Base-by-base conservation (phyloP, 1,139 yeast genomes). In the Scheffersomyces lignicola region DNA sequence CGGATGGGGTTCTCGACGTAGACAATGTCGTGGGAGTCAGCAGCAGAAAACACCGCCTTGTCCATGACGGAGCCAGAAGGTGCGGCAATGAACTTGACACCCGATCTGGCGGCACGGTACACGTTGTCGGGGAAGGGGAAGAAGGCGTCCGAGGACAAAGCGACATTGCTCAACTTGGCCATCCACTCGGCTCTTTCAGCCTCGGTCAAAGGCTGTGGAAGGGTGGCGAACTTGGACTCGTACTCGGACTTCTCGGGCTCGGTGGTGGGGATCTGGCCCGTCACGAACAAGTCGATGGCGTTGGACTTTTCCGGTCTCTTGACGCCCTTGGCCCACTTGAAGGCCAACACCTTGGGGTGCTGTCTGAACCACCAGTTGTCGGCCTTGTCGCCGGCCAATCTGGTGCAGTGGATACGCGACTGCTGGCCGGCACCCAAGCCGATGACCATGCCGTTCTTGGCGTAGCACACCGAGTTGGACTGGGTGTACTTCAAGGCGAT, bases 311-410 rank as follows among this genome's bases (percentile, higher is more conserved):
- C 98, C 49, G 98, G 97, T 72, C 97, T 87, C 79, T 92, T 92
- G 52, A 86, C 87, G 57, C 97, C 97, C 73, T 88, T 87, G 48
- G 96, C 95, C 97, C 97, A 92, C 71, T 90, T 79, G 78, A 92
- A 84, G 16, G 73, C 94, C 40, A 92, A 71, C 14, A 92, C 98
- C 60, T 74, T 80, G 51, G 97, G 97, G 65, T 92, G 97, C 66
- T 92, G 97, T 75, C 98, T 85, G 58, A 92, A 77, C 98, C 98
- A 92, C 97, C 97, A 92, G 77, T 88, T 89, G 66, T 92, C 97
- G 47, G 97, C 97, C 76, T 92, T 92, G 58, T 92, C 98, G 60
- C 98, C 98, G 35, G 98, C 98, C 52, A 92, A 78, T 72, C 98
- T 83, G 38, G 98, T 92, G 73, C 98, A 92, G 74, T 92, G 98